Base-by-base conservation (phyloP, 495 filamentous ascomycete genomes). In the Penicillium verhagenii region DNA sequence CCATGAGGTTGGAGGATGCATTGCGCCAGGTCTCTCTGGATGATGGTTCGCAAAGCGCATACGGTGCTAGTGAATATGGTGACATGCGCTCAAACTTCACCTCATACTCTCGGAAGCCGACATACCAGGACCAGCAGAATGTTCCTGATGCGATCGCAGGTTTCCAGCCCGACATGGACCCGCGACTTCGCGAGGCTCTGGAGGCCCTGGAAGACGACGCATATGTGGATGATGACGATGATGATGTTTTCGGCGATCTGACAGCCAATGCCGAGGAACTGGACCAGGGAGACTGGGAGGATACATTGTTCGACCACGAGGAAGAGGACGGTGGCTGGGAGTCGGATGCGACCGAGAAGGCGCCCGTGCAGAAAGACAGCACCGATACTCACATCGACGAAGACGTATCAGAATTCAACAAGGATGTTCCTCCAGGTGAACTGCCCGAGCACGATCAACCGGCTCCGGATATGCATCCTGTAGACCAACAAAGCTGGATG, bases 121-220 rank as follows among this genome's bases (percentile, higher is more conserved):
- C 88, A 26, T 97, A 96, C 70, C 91, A 97, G 68, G 88, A 94
- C 44, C 91, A 96, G 72, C 93, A 97, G 72, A 82, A 97, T 63
- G 74, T 97, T 7, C 95, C 93, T 0, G 95, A 97, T 76, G 86
- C 79, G 8, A 84, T 99, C 61, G 85, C 86, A 1, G 95, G 95
- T 0, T 97, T 99, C 66, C 87, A 97, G 71, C 95, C 95, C 3
- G 91, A 97, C 65, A 99, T 99, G 95, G 95, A 99, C 71, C 93
- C 92, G 4, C 79, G 95, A 19, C 69, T 99, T 56, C 82, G 95
- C 19, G 95, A 99, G 71, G 91, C 91, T 3, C 70, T 99, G 51
- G 93, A 97, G 69, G 95, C 95, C 2, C 75, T 99, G 26, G 94
- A 99, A 59, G 95, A 99, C 57, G 94, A 97, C 31, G 92, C 87